A percentile compares a stretch with the other conserved stretches of the same genome.
phyloP scores from a whole-genome alignment of 441 rosid species.

The Metrosideros polymorpha region DNA sequence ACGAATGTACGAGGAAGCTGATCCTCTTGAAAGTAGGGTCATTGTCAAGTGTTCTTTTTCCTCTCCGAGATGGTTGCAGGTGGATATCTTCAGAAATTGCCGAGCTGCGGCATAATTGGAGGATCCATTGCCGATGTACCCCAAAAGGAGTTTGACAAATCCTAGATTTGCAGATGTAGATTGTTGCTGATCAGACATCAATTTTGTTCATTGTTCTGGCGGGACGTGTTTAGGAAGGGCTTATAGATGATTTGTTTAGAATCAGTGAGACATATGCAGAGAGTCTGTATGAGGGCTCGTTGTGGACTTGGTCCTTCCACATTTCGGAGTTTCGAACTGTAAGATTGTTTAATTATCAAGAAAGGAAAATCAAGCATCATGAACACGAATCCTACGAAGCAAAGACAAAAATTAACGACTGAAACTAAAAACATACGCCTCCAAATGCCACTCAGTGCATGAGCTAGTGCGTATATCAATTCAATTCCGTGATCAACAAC shows the following conservation, averaged over 20 bases:
- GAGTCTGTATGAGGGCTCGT: background rate
- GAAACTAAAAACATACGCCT: background rate
- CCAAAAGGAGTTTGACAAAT: background rate
- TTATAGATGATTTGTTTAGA: background rate
- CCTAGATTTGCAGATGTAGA: background rate
- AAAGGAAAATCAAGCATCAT: background rate
- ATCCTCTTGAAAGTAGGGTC: background rate
- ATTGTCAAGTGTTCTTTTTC: background rate
- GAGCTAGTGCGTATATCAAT: background rate
- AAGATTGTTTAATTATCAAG: background rate
- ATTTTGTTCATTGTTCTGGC: background rate
- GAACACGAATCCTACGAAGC: background rate
- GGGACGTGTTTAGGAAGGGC: background rate
- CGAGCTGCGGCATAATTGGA: background rate
- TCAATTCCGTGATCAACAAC: background rate
- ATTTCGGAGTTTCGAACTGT: background rate
- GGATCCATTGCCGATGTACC: background rate
- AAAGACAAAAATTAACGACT: background rate
- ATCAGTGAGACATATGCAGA: background rate
- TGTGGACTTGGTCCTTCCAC: background rate
- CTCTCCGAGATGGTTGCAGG: background rate
- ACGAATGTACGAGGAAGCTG: background rate
- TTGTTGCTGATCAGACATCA: background rate
- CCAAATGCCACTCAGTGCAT: background rate
- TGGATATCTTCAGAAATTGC: background rate